Percentiles rank a stretch among this genome's conserved stretches.
Evolutionary conservation across 1,284 basidiomycete species (phyloP).

Genomic region (Fomitopsis palustris): DNA sequence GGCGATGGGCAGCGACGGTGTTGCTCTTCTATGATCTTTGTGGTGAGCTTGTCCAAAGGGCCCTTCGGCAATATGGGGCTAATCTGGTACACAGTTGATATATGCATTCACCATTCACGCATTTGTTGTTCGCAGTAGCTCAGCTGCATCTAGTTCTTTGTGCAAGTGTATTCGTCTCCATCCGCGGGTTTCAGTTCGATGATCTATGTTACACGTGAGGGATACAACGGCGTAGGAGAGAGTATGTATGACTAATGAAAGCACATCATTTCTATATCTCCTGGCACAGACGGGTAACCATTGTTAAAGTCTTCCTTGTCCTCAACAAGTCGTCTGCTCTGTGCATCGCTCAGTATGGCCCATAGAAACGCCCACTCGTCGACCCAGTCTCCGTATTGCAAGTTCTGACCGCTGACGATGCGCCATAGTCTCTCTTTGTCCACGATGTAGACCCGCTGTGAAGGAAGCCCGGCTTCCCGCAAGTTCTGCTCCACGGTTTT

Average conservation of each 20-base stretch:
- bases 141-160: too few relatives aligned
- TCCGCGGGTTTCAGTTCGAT: too few relatives aligned
- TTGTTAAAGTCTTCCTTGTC: neutral
- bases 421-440: neutral
- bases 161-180: too few relatives aligned
- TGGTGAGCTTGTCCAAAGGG: neutral
- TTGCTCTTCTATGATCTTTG: neutral
- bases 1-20: neutral
- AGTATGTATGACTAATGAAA: too few relatives aligned
- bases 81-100: too few relatives aligned
- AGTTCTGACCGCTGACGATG: neutral
- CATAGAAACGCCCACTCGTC: neutral
- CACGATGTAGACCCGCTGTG: slow-evolving; percentile 2
- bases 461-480: neutral
- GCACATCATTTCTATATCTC: neutral
- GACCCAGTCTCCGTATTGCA: neutral
- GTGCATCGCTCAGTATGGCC: neutral
- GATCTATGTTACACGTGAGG: too few relatives aligned
- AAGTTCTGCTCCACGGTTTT: neutral
- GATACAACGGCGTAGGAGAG: too few relatives aligned
- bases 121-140: too few relatives aligned
- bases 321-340: neutral
- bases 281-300: neutral
- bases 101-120: too few relatives aligned
- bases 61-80: too few relatives aligned